phyloP scores from a whole-genome alignment of 768 basidiomycete species.

The Suillus variegatus region DNA sequence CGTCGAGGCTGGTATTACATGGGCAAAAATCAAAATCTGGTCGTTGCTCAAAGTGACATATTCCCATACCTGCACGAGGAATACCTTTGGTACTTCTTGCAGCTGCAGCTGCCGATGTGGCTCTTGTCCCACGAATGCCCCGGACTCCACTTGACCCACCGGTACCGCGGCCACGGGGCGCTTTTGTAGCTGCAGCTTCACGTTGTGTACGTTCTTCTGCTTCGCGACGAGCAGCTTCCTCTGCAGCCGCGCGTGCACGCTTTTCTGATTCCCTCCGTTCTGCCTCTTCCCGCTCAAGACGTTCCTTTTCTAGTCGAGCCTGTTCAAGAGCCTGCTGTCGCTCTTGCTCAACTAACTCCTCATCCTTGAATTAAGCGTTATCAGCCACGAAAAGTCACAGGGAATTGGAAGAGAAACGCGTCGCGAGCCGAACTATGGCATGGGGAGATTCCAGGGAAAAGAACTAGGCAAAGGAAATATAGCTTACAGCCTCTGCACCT shows the following conservation, averaged over 20 bases:
- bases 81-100: constrained; percentile 46
- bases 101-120: constrained; percentile 49
- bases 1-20: constrained; percentile 12
- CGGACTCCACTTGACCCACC: constrained; percentile 56
- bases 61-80: constrained; percentile 37
- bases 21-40: background rate
- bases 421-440: background rate
- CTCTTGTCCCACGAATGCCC: constrained; percentile 73
- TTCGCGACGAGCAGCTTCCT: constrained; percentile 40
- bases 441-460: background rate
- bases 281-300: constrained; percentile 31
- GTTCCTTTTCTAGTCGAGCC: constrained; percentile 29
- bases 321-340: constrained; percentile 31
- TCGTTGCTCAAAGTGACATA: background rate
- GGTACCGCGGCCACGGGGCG: constrained; percentile 45
- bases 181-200: constrained; percentile 39
- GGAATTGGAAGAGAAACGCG: background rate
- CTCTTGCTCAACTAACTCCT: constrained; percentile 51
- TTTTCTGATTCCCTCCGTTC: constrained; percentile 45
- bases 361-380: constrained; percentile 48
- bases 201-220: constrained; percentile 50
- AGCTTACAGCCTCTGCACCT: constrained; percentile 69
- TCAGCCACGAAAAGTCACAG: background rate
- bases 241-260: constrained; percentile 30
- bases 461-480: background rate